Base-by-base conservation (phyloP, 2,329 filamentous ascomycete species). In the Ilyonectria mors-panacis region DNA sequence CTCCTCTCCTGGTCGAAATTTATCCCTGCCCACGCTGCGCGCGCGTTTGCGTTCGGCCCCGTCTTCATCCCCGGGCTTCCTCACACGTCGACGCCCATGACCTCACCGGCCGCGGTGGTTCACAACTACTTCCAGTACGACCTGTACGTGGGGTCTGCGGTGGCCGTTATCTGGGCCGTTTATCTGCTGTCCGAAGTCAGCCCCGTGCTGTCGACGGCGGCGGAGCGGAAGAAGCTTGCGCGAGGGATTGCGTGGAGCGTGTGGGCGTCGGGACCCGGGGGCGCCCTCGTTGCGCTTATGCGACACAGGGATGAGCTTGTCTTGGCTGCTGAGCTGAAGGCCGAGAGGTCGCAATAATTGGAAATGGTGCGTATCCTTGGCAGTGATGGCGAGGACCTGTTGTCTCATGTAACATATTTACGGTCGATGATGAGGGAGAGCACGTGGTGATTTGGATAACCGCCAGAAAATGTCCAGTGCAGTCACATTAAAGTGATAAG, bases 121-220 rank as follows among this genome's bases (percentile, higher is more conserved):
- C 75, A 75, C 13, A 71, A 73, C 13, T 76, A 76, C 42, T 55
- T 77, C n/a, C 59, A 65, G n/a, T 78, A 73, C 21, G 76, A 77
- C n/a, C 45, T 77, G 9, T 70, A 67, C 6, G 47, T 59, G 2
- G 76, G 76, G 0, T 73, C 73, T 21, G 28, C 64, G 1, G 71
- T 71, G 0, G 50, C 37, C 0, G 28, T 77, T 10, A 12, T 73
- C 2, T 78, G 74, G 75, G 75, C 68, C 0, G 48, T 73, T 1
- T 53, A 73, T 2, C 65, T 69, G 0, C 1, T 75, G 1, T 35
- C 72, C 9, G 65, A 72, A 30, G 73, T 58, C 0, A 60, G 63
- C 23, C 74, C 75, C 2, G 42, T 48, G n/a, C 30, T 71, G 35
- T 56, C n/a, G 17, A 30, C 48, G 15, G 62, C 70, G 0, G 73